Evolutionary conservation across 2,329 filamentous ascomycete genomes (phyloP), one percentile per base, ranked within the genome.

Genomic region (Alternaria alternata): DNA sequence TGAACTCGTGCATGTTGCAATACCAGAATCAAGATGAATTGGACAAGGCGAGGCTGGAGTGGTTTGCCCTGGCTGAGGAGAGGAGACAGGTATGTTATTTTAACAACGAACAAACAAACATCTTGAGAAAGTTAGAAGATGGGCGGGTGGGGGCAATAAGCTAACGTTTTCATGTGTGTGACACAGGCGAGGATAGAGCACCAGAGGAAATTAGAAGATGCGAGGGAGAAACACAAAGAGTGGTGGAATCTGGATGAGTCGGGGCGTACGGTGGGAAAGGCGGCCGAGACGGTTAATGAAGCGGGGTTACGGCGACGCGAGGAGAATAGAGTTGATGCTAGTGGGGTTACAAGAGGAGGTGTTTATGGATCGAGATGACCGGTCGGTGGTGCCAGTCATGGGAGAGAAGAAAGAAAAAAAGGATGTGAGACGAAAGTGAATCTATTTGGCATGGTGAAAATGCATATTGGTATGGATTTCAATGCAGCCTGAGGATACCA

Each of bases 1-100:
- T 99, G 95, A 99, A 99, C 81, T 85, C 83, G 63, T 99, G 95
- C 83, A 97, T 99, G 93, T 85, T 94, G 69, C 80, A 85, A 57
- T 91, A 96, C 81, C 94, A 94, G 56, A 96, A 92, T 65, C 91
- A 89, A 65, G 88, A 86, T 55, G 92, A 96, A 77, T 87, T 96
- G 79, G 95, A 99, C 81, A 89, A 88, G 24, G 95, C 95, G 65
- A 85, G 95, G 53, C 91, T 93, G 79, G 93, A 98, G 77, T 99
- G 95, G 95, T 98, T 98, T 78, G 87, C 88, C 52, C 85, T 87
- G 65, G 86, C 92, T 52, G 84, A 92, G 69, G 87, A 93, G 81
- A 85, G 94, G 57, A 86, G 88, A 70, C n/a, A 32, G 34, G 53
- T 55, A 39, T 14, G 42, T 20, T 20, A 20, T 20, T 20, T 20